Evolutionary conservation across 2,329 filamentous ascomycete genomes (phyloP), one percentile per base, ranked within the genome.

Genomic region (Samsoniella hepiali): DNA sequence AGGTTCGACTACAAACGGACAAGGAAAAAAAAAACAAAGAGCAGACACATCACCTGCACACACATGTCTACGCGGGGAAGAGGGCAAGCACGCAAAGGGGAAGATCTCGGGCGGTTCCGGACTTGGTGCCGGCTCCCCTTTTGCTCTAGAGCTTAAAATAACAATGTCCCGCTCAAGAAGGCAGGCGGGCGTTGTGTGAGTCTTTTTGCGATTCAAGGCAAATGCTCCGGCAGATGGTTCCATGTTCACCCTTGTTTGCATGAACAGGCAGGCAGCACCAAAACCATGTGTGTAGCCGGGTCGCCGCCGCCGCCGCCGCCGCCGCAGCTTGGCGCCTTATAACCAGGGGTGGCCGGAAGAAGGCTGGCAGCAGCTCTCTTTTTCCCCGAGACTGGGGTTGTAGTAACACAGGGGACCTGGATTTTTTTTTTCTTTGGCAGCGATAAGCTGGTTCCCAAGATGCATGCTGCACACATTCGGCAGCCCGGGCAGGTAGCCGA

Each of bases 41-140:
- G 22, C 22, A 22, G 22, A 22, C 22, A 34, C 34, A 34, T 15
- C 11, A 15, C 38, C 38, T 2, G 31, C 31, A 36, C 50, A 36
- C 50, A 11, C 22, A 32, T 17, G 53, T 17, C 36, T 40, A 27
- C 34, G 13, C 36, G 34, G 22, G 32, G 17, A 11, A 9, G 13
- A 29, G 5, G 22, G 17, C 17, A 29, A 31, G 32, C 31, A 50
- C 0, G 4, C 11, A 29, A 36, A 38, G 11, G 31, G 22, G n/a
- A 47, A 34, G 40, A 58, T 59, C 57, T 59, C 56, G 56, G 56
- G 56, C 56, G 44, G 56, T 58, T 36, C 57, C 57, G 57, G 57
- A 34, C 34, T 44, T 38, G n/a, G 22, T 32, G 17, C 27, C 29
- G 17, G 49, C 31, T 51, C 29, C 11, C 29, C 31, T 29, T 22